Conservation (phyloP, 2,329 filamentous ascomycete species). For the Nothophoma quercina region DNA sequence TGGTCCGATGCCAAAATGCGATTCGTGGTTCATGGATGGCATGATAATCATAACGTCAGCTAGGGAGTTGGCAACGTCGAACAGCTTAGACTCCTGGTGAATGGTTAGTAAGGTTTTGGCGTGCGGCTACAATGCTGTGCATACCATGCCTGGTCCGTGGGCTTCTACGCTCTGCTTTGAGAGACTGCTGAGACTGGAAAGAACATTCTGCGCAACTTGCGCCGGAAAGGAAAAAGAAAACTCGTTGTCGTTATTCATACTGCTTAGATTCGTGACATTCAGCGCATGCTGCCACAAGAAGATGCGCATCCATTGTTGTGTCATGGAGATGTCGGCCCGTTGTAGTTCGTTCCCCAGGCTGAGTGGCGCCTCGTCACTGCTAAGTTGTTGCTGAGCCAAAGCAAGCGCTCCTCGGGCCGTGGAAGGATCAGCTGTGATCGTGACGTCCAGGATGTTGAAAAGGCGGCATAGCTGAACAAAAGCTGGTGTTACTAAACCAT, state of each 20-base stretch:
- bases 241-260: slow-evolving; percentile 38
- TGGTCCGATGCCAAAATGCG: slow-evolving; percentile 41
- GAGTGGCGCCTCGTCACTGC: slow-evolving; percentile 36
- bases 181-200: slow-evolving; percentile 40
- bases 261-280: slow-evolving; percentile 43
- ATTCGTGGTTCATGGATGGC: slow-evolving; percentile 42
- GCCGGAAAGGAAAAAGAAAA: slow-evolving; percentile 48
- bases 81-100: slow-evolving; percentile 44
- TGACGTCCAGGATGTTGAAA: slow-evolving; percentile 45
- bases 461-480: slow-evolving; percentile 46
- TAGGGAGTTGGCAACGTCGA: slow-evolving; percentile 46
- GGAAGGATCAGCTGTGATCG: slow-evolving; percentile 43
- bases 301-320: slow-evolving; percentile 49
- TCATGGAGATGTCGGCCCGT: slow-evolving; percentile 48
- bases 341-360: slow-evolving; percentile 46
- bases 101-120: background rate
- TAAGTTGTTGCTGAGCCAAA: slow-evolving; percentile 43
- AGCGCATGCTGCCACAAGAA: slow-evolving; percentile 49
- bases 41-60: slow-evolving; percentile 50
- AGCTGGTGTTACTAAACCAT: slow-evolving; percentile 42
- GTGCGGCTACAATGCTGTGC: background rate
- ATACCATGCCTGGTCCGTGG: slow-evolving; percentile 48
- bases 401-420: slow-evolving; percentile 40
- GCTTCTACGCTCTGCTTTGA: slow-evolving; percentile 44
- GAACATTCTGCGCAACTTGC: slow-evolving; percentile 44